phyloP scores from a whole-genome alignment of 2,329 filamentous ascomycete species.

The Talaromyces sp. region DNA sequence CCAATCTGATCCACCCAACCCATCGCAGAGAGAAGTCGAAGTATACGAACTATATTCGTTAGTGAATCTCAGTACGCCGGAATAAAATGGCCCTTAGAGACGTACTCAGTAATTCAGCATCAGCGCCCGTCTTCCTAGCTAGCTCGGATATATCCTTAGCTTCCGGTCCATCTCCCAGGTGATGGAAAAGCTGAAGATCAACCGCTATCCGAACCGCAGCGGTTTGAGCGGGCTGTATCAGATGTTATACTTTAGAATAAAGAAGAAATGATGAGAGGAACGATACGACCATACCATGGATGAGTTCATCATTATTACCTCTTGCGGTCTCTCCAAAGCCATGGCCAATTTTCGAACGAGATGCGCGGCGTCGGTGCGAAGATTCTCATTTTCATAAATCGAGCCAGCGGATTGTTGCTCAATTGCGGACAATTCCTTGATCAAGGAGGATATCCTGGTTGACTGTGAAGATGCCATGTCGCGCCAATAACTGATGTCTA shows the following conservation, averaged over 20 bases:
- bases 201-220: constrained; percentile 5
- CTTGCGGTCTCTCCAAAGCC: constrained; percentile 12
- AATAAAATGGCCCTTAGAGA: background rate
- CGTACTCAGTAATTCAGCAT: constrained; percentile 13
- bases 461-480: constrained; percentile 11
- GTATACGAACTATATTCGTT: constrained; percentile 9
- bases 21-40: constrained; percentile 15
- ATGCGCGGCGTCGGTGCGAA: constrained; percentile 8
- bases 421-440: constrained; percentile 9
- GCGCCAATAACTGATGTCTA: too few species aligned
- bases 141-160: constrained; percentile 5
- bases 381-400: constrained; percentile 11
- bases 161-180: constrained; percentile 9
- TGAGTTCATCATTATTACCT: constrained; percentile 8
- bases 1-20: constrained; percentile 15
- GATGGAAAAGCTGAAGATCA: constrained; percentile 7
- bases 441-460: constrained; percentile 9
- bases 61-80: background rate
- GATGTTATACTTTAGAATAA: background rate
- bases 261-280: background rate
- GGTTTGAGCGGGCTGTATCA: constrained; percentile 9
- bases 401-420: constrained; percentile 3
- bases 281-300: background rate
- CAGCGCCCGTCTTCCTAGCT: constrained; percentile 1
- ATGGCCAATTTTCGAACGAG: constrained; percentile 11